phyloP scores from a whole-genome alignment of 805 yeast genomes.

The Starmerella kuoi region DNA sequence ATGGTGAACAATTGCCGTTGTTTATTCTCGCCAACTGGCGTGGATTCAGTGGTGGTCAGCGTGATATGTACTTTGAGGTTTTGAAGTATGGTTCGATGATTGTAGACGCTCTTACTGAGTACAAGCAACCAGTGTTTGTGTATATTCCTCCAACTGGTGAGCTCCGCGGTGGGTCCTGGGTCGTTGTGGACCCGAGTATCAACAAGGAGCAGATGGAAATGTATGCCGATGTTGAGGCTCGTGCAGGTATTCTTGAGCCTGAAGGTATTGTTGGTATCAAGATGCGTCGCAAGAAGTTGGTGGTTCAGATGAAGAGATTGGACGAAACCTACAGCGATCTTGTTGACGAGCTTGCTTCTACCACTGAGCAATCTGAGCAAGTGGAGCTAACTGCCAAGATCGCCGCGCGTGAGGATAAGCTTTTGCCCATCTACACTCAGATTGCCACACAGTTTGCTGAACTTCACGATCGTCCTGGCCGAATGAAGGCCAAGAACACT shows the following conservation, averaged over 20 bases:
- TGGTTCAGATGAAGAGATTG: conserved; percentile 82
- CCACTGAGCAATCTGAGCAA: conserved; percentile 52
- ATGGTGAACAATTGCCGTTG: conserved; percentile 95
- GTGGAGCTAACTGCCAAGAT: conserved; percentile 52
- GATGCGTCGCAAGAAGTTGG: conserved; percentile 83
- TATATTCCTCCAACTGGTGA: conserved; percentile 98
- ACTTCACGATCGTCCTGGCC: conserved; percentile 91
- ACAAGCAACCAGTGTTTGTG: conserved; percentile 91
- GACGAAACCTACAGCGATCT: conserved; percentile 60
- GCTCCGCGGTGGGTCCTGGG: conserved; percentile 99
- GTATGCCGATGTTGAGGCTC: conserved; percentile 91
- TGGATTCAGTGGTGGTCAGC: conserved; percentile 99
- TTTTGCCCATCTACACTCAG: conserved; percentile 84
- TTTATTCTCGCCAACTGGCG: conserved; percentile 99
- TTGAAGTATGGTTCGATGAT: conserved; percentile 93
- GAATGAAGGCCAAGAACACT: conserved; percentile 92
- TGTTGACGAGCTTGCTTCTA: conserved; percentile 40
- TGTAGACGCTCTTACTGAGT: conserved; percentile 92
- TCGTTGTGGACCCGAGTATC: conserved; percentile 96
- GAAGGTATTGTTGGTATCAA: conserved; percentile 99
- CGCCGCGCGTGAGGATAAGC: conserved; percentile 61
- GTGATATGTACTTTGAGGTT: conserved; percentile 98
- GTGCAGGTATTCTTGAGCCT: conserved; percentile 98
- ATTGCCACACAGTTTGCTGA: conserved; percentile 94
- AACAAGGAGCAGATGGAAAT: conserved; percentile 97